Conservation (phyloP, 768 basidiomycete genomes). For the Amanita inopinata region DNA sequence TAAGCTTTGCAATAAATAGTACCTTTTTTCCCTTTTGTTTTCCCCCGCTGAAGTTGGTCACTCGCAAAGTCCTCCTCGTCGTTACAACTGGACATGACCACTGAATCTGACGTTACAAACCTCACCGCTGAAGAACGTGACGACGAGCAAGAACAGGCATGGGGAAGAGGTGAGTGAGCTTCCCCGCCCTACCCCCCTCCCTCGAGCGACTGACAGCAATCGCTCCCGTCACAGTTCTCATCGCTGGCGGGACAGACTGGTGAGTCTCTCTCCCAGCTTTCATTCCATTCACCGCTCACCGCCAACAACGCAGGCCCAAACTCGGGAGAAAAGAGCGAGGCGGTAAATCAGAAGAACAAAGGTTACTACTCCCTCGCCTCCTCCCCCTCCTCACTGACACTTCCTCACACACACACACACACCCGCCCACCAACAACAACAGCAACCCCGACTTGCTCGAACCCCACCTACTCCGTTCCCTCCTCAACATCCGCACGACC, state of each 20-base stretch:
- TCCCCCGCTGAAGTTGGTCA: too few relatives aligned
- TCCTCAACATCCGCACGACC: slow-evolving; percentile 66
- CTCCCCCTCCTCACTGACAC: not conserved
- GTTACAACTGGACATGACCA: not conserved
- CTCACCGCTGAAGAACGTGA: not conserved
- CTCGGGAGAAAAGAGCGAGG: slow-evolving; percentile 68
- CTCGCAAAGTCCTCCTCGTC: too few relatives aligned
- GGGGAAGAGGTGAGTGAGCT: slow-evolving; percentile 11
- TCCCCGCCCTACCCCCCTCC: slow-evolving; percentile 11
- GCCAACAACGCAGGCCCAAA: slow-evolving; percentile 43
- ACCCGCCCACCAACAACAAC: slow-evolving; percentile 7
- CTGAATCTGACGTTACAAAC: not conserved
- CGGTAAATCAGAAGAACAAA: slow-evolving; percentile 29
- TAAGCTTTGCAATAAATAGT: too few relatives aligned
- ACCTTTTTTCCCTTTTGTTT: too few relatives aligned
- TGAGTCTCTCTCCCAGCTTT: slow-evolving; percentile 33
- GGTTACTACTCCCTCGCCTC: slow-evolving; percentile 16
- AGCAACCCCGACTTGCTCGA: slow-evolving; percentile 75
- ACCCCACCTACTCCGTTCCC: slow-evolving; percentile 83
- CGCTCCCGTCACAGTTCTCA: slow-evolving; percentile 55
- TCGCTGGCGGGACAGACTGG: slow-evolving; percentile 87
- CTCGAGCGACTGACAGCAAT: slow-evolving; percentile 2
- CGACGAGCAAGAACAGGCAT: slow-evolving; percentile 1
- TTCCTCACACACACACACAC: not conserved
- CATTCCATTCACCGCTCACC: slow-evolving; percentile 3